Evolutionary conservation across 2,329 filamentous ascomycete species (phyloP), one percentile per base, ranked within the genome.

Genomic region (Dryadomyces quercus-mongolicae): DNA sequence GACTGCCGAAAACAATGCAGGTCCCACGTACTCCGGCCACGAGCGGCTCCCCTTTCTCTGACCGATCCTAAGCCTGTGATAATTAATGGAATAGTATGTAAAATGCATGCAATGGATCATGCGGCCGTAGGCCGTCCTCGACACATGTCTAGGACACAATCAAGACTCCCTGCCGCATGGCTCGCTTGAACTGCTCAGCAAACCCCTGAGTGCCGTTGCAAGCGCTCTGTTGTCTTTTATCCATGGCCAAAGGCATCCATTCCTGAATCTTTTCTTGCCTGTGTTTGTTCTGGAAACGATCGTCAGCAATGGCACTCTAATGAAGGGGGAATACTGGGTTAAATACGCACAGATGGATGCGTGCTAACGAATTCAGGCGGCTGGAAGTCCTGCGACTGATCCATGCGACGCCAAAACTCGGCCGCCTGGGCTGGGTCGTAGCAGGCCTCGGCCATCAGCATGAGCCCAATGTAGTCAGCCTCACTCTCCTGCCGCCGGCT

Each of bases 401-500:
- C 80, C 82, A 88, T 87, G 51, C 82, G 69, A 64, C 75, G 67
- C 84, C 82, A 88, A 56, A 91, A 80, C 0, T 71, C 72, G 46
- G 85, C 71, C 0, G 86, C 86, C 57, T 81, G 79, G 13, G 74
- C 68, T 1, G 87, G 87, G 57, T 88, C 75, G 64, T 86, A 91
- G 69, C 87, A 91, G 25, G 83, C 84, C 68, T 88, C 80, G 0
- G 86, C 81, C 85, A 91, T 91, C 76, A 91, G 86, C 76, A 91
- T 81, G 38, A 91, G 67, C 0, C 87, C 87, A 49, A 91, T 88
- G 62, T 86, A 88, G 63, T 92, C 87, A 0, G 87, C 87, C 70
- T 92, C 86, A 50, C 75, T 80, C 72, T 86, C 87, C 69, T 90
- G 86, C 63, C 76, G 77, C 50, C 87, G 73, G 49, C 79, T 81